Percentiles rank a stretch among this genome's conserved stretches.
These are phyloP conservation scores for Trematosphaeria pertusa DNA, from an alignment of 2,329 filamentous ascomycete species.

Conservation along the genomic window DNA sequence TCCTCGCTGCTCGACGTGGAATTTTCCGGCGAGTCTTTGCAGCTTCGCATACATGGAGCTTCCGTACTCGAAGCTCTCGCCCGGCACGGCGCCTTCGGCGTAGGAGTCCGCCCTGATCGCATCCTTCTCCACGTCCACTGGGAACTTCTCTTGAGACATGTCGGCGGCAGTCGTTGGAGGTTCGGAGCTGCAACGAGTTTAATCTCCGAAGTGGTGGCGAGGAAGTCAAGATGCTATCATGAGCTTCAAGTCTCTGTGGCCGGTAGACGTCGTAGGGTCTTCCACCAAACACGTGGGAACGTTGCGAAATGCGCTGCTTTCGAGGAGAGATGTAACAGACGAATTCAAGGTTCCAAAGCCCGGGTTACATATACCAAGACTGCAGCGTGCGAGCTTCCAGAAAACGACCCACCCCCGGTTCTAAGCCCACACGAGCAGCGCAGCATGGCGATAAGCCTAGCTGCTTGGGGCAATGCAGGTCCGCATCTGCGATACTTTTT, in stretches of 20 bases:
- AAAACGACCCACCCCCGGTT: too few species aligned
- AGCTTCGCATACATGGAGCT: slow-evolving; percentile 63
- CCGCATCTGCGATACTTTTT: too few species aligned
- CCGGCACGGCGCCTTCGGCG: slow-evolving; percentile 59
- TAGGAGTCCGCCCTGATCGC: slow-evolving; percentile 24
- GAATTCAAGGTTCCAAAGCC: too few species aligned
- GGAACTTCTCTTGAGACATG: not conserved
- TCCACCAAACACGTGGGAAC: too few species aligned
- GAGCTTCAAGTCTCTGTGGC: not conserved
- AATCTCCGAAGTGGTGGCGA: not conserved
- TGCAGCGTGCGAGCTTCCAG: too few species aligned
- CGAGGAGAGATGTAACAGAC: too few species aligned
- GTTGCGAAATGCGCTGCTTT: too few species aligned
- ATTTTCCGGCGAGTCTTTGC: slow-evolving; percentile 68
- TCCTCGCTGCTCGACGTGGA: slow-evolving; percentile 75
- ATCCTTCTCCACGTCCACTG: slow-evolving; percentile 36
- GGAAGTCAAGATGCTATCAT: not conserved
- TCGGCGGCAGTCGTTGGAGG: not conserved
- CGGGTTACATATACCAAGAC: too few species aligned
- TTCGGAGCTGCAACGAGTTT: not conserved
- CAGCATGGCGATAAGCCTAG: too few species aligned
- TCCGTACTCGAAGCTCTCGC: slow-evolving; percentile 66
- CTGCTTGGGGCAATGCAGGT: too few species aligned
- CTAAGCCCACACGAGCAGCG: too few species aligned
- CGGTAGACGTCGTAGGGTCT: too few species aligned